phyloP scores from a whole-genome alignment of 1,284 basidiomycete species.

The Malassezia pachydermatis region DNA sequence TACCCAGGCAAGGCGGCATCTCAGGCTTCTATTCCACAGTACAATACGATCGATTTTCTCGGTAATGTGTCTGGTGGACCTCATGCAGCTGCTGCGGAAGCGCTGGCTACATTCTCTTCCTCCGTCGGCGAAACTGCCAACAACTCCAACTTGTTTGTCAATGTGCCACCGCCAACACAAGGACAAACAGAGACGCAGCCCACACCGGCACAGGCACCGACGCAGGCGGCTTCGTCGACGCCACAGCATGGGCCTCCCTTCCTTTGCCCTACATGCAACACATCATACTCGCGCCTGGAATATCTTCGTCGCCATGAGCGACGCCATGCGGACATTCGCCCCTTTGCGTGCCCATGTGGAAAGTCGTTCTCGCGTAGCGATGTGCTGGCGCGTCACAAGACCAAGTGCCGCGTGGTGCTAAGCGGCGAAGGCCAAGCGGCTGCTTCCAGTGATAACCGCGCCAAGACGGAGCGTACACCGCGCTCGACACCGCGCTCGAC shows the following conservation, averaged over 20 bases:
- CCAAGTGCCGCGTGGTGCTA: slow-evolving; percentile 39
- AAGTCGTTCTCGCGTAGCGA: slow-evolving; percentile 47
- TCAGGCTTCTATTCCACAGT: background rate
- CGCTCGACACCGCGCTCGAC: slow-evolving; percentile 4
- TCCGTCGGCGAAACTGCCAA: slow-evolving; percentile 5
- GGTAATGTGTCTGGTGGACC: slow-evolving; percentile 18
- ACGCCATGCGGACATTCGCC: slow-evolving; percentile 44
- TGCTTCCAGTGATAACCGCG: slow-evolving; percentile 11
- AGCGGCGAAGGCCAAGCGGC: slow-evolving; percentile 23
- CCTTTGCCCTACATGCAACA: slow-evolving; percentile 43
- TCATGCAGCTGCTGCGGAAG: slow-evolving; percentile 17
- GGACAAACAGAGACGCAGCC: too few relatives aligned
- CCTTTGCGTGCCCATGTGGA: slow-evolving; percentile 44
- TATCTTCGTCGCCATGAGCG: slow-evolving; percentile 45
- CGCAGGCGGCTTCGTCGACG: slow-evolving; percentile 12
- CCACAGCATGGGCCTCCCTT: slow-evolving; percentile 37
- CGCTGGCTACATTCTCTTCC: slow-evolving; percentile 16
- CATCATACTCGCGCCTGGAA: slow-evolving; percentile 44
- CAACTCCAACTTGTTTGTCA: slow-evolving; percentile 7
- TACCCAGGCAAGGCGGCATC: slow-evolving; percentile 7
- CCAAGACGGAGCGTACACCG: slow-evolving; percentile 1
- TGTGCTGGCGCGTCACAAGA: slow-evolving; percentile 43
- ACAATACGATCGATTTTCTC: slow-evolving; percentile 18
- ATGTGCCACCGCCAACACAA: slow-evolving; percentile 14
- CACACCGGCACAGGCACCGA: slow-evolving; percentile 14